These are phyloP conservation scores for Polygonum aviculare DNA, from an alignment of 148 eudicot genomes.

Conservation along the genomic window DNA sequence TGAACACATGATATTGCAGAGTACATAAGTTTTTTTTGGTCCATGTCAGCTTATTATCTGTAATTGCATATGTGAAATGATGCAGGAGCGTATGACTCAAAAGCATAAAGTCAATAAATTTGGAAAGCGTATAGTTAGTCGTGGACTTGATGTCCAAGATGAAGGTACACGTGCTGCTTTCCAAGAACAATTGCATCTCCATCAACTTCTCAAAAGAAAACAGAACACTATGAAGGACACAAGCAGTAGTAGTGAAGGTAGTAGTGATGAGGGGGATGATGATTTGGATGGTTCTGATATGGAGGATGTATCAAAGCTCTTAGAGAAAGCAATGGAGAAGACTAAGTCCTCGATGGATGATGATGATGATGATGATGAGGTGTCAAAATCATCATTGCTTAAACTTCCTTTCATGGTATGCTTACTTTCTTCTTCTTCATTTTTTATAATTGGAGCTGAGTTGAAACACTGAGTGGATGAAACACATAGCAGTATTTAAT, in stretches of 20 bases:
- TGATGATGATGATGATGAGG: constrained; percentile 55
- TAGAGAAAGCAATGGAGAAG: constrained; percentile 70
- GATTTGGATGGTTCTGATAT: constrained; percentile 47
- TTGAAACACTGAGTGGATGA: neutral
- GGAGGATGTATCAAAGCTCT: constrained; percentile 43
- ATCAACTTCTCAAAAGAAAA: constrained; percentile 77
- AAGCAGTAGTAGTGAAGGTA: constrained; percentile 51
- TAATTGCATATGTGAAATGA: neutral
- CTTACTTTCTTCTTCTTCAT: neutral
- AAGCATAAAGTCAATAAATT: constrained; percentile 87
- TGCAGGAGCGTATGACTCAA: constrained; percentile 74
- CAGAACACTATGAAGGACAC: constrained; percentile 67
- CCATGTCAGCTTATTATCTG: neutral
- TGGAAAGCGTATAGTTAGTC: constrained; percentile 64
- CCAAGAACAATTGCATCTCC: constrained; percentile 63
- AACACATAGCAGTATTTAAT: too few relatives aligned
- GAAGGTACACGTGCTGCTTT: constrained; percentile 92
- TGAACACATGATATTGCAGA: neutral
- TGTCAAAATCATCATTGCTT: constrained; percentile 74
- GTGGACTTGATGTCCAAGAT: constrained; percentile 76
- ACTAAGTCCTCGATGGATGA: constrained; percentile 53
- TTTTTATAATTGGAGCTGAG: neutral
- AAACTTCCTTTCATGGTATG: constrained; percentile 94
- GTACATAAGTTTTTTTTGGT: neutral
- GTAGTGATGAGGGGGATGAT: constrained; percentile 50